Evolutionary conservation across 306 rosid genomes (phyloP), one percentile per base, ranked within the genome.

Genomic region (Oemleria cerasiformis): DNA sequence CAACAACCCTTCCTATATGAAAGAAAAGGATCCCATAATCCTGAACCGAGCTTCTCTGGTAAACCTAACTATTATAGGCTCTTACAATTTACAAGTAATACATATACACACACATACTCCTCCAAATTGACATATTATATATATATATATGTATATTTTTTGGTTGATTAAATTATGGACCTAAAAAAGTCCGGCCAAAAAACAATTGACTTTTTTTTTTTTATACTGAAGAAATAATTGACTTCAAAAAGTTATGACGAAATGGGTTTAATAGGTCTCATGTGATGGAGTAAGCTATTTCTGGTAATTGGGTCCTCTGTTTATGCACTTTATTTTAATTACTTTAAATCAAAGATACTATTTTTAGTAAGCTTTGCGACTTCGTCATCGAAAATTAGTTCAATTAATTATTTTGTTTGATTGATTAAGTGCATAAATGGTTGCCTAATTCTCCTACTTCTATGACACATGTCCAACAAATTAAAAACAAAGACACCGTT

Each of bases 261-360:
- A n/a, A n/a, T n/a, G n/a, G n/a, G n/a, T n/a, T n/a, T n/a, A n/a
- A n/a, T n/a, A n/a, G n/a, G n/a, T n/a, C n/a, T n/a, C n/a, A 34
- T 41, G 10, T 65, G 21, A 20, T 65, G 41, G n/a, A 23, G 39
- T 2, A 45, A 23, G 21, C 8, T 44, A 44, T 44, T 65, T 44
- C 21, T 20, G 55, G 70, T 44, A 44, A 65, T 65, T 65, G 55
- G 70, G 8, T 65, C 21, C n/a, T n/a, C n/a, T n/a, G n/a, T n/a
- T n/a, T n/a, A n/a, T n/a, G n/a, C n/a, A 63, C 11, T 40, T 19
- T 40, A 41, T 41, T 34, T 40, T 45, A 19, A 19, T 21, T 20
- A 41, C 6, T 21, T 42, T 40, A 0, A 39, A 40, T 63, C 67
- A 5, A 40, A 63, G 17, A 30, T 13, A n/a, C n/a, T n/a, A n/a